A percentile compares a stretch with the other conserved stretches of the same genome.
phyloP scores from a whole-genome alignment of 176 grass and related monocot species.

The Urochloa ruziziensis region DNA sequence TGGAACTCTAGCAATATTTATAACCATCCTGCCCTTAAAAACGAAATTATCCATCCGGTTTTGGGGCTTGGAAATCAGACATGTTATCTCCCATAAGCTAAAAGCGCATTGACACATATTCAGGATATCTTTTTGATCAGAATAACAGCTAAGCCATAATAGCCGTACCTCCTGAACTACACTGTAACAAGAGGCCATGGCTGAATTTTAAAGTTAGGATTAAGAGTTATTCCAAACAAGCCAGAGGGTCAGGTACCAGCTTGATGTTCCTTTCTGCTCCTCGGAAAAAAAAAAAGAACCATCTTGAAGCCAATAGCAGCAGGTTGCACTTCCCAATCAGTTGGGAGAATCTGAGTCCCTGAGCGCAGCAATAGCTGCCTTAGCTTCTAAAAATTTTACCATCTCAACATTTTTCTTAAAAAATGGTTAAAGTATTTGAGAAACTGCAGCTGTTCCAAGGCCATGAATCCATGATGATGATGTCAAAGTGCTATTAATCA shows the following conservation, averaged over 20 bases:
- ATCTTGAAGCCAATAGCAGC: neutral
- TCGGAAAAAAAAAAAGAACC: neutral
- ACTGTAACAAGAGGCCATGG: neutral
- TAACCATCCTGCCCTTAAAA: no score
- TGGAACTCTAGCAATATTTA: neutral
- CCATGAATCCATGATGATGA: neutral
- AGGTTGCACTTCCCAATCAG: neutral
- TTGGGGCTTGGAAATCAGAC: neutral
- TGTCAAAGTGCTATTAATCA: neutral
- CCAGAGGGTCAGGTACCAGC: neutral
- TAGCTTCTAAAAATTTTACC: neutral
- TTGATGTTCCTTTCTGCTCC: no score
- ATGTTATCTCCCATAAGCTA: neutral
- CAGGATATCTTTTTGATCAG: neutral
- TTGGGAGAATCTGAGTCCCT: neutral
- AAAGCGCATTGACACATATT: neutral
- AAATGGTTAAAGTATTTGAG: neutral
- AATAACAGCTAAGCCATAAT: neutral
- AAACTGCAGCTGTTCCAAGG: neutral
- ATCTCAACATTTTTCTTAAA: neutral
- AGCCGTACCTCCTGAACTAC: no score
- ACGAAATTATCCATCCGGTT: no score
- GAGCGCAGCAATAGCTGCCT: neutral
- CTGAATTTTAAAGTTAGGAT: neutral
- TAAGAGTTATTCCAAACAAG: neutral